Percentiles rank a stretch among this genome's conserved stretches.
phyloP scores from a whole-genome alignment of 495 filamentous ascomycete species.

The Aspergillus coremiiformis region DNA sequence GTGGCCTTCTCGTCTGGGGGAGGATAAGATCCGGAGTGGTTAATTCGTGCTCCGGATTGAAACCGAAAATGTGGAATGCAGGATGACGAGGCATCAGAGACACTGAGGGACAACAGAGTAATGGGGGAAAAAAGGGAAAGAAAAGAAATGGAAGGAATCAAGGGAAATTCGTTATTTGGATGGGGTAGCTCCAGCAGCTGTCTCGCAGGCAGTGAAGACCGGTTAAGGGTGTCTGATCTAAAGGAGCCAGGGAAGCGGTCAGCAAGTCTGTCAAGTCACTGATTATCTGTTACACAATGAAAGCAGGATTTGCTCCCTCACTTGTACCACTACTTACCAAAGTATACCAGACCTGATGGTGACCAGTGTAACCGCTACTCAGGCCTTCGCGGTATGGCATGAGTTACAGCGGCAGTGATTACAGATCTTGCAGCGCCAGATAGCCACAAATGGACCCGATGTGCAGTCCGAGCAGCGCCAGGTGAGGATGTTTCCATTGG shows the following conservation, averaged over 20 bases:
- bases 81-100: not conserved
- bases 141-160: not conserved
- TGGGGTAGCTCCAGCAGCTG: constrained; percentile 1
- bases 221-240: not conserved
- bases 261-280: too few relatives aligned
- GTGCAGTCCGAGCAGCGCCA: constrained; percentile 46
- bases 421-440: constrained; percentile 46
- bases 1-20: not conserved
- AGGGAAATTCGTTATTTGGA: not conserved
- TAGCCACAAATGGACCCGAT: constrained; percentile 42
- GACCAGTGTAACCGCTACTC: constrained; percentile 15
- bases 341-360: not conserved
- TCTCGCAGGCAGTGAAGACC: constrained; percentile 7
- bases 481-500: constrained; percentile 43
- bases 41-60: not conserved
- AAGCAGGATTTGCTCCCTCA: not conserved
- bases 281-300: not conserved
- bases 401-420: constrained; percentile 39
- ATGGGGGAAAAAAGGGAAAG: constrained; percentile 4
- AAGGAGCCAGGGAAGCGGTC: not conserved
- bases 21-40: not conserved
- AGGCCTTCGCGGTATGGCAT: constrained; percentile 40
- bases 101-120: not conserved
- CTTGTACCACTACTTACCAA: not conserved
- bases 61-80: not conserved